phyloP scores from a whole-genome alignment of 2,329 filamentous ascomycete species.

The Hymenoscyphus fructigenus region DNA sequence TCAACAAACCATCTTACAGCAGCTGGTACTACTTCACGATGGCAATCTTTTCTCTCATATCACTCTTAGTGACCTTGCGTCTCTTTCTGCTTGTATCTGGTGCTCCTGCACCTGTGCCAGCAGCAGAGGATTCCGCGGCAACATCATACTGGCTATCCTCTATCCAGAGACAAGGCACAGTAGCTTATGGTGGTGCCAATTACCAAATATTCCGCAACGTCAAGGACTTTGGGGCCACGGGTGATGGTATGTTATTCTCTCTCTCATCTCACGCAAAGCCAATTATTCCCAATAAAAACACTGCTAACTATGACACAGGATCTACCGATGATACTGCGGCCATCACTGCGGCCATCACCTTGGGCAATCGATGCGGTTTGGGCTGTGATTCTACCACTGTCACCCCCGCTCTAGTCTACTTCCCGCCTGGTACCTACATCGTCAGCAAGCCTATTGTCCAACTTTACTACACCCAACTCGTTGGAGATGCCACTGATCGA shows the following conservation, averaged over 20 bases:
- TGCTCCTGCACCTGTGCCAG: slow-evolving; percentile 15
- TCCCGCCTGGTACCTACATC: slow-evolving; percentile 81
- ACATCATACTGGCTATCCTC: slow-evolving; percentile 35
- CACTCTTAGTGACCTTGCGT: slow-evolving; percentile 32
- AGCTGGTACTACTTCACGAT: slow-evolving; percentile 38
- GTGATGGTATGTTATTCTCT: slow-evolving; percentile 51
- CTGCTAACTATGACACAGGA: slow-evolving; percentile 49
- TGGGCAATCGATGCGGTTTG: slow-evolving; percentile 75
- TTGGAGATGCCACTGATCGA: slow-evolving; percentile 72
- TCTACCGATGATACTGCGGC: slow-evolving; percentile 78
- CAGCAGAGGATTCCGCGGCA: slow-evolving; percentile 18
- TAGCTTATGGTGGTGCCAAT: slow-evolving; percentile 40
- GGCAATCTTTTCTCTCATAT: slow-evolving; percentile 33
- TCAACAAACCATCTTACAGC: slow-evolving; percentile 32
- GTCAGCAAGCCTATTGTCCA: slow-evolving; percentile 78
- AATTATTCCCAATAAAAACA: background rate
- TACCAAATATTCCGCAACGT: slow-evolving; percentile 80
- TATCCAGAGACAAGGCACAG: slow-evolving; percentile 35
- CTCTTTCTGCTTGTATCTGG: slow-evolving; percentile 32
- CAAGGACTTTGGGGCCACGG: slow-evolving; percentile 70
- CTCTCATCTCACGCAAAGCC: background rate
- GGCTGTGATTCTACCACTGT: slow-evolving; percentile 81
- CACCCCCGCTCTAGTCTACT: slow-evolving; percentile 86
- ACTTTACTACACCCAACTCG: slow-evolving; percentile 90
- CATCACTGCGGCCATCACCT: slow-evolving; percentile 79